Evolutionary conservation across 106 monocot species (phyloP).

Genomic region (Dioscorea alata): DNA sequence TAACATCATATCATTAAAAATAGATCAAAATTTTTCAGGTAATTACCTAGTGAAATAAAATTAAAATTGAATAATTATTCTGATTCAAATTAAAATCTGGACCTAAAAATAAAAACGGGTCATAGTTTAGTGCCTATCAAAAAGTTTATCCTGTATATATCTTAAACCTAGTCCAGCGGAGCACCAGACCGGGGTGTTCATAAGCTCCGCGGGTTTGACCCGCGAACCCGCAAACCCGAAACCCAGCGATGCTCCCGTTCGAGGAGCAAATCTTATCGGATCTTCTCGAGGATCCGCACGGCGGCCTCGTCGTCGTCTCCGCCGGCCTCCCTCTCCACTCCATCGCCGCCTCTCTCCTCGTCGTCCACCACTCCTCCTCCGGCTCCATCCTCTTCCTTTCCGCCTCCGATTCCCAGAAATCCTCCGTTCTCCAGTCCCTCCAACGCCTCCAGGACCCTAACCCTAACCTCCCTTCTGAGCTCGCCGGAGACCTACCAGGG

Average conservation of each 20-base stretch:
- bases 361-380: constrained; percentile 40
- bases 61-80: too few species aligned
- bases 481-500: constrained; percentile 58
- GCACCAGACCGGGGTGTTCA: too few species aligned
- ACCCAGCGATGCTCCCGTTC: constrained; percentile 46
- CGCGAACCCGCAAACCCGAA: too few species aligned
- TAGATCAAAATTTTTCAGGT: too few species aligned
- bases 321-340: constrained; percentile 69
- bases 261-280: constrained; percentile 77
- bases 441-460: constrained; percentile 13
- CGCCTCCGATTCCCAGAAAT: constrained; percentile 55
- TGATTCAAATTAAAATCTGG: too few species aligned
- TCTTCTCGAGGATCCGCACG: constrained; percentile 63
- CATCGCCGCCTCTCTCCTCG: constrained; percentile 62
- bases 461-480: constrained; percentile 27
- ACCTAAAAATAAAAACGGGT: too few species aligned
- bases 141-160: too few species aligned
- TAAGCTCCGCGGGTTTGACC: too few species aligned
- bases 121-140: too few species aligned
- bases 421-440: constrained; percentile 39
- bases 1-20: too few species aligned
- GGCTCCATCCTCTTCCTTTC: constrained; percentile 72
- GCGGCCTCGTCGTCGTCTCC: constrained; percentile 77
- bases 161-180: too few species aligned
- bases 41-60: too few species aligned